Evolutionary conservation across 768 basidiomycete species (phyloP), one percentile per base, ranked within the genome.

Genomic region (Leucocoprinus sp.): DNA sequence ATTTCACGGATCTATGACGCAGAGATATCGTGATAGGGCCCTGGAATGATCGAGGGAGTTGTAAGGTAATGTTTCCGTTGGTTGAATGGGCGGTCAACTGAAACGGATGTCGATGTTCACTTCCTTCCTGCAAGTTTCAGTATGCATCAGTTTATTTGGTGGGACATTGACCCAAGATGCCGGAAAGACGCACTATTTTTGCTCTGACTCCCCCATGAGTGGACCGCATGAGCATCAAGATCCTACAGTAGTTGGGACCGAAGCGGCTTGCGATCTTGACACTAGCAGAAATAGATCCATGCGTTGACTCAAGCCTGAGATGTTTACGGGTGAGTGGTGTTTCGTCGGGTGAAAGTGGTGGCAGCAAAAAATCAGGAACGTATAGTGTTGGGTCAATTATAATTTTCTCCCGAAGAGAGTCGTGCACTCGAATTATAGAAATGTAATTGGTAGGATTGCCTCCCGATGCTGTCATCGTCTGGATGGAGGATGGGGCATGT

Each of bases 21-120:
- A 64, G 56, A 28, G 55, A 59, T 40, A 69, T 53, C 35, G 59
- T 57, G 40, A 71, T 39, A 0, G 62, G 63, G 0, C 71, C 71
- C 23, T 58, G 57, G 59, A 71, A 73, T 14, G 65, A 60, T 24
- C 65, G 64, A 6, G 71, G 69, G 37, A 73, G 50, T 42, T 61
- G 57, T 11, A 72, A 27, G 1, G 53, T 58, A 34, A 71, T 54
- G 34, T 57, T 51, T n/a, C 70, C 69, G 29, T 64, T 60, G 5
- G 48, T 45, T 1, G 59, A 46, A 6, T 52, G 41, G 8, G 57
- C 59, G 14, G 47, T 50, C 15, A 67, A 42, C 4, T 56, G 47
- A 22, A 67, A 57, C 0, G 56, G 50, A 4, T 56, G 52, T 11
- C 64, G 58, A 17, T 52, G 50, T 12, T 29, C 35, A 12, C 40